These are phyloP conservation scores for Pneumocystis wakefieldiae DNA, from an alignment of 1,139 yeast species.

Conservation along the genomic window DNA sequence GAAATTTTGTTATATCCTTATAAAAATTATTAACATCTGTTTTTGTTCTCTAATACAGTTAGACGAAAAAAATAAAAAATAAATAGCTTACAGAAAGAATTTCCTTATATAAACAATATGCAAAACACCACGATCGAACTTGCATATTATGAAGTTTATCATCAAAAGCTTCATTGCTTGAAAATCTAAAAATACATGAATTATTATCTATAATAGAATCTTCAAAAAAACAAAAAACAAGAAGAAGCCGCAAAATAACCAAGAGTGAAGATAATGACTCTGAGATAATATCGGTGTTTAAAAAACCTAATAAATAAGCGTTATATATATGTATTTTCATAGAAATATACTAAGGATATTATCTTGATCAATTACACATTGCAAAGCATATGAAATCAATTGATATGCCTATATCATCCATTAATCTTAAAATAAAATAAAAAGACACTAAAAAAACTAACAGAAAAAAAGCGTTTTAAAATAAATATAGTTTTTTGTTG, in stretches of 20 bases:
- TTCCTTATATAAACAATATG: conserved; percentile 6
- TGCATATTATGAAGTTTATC: not conserved
- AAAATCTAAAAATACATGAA: not conserved
- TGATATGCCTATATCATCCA: not conserved
- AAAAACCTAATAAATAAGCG: not conserved
- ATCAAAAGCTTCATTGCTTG: not conserved
- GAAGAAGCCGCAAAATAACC: conserved; percentile 28
- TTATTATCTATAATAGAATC: conserved; percentile 15
- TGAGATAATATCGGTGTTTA: conserved; percentile 7
- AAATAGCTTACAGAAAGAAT: not conserved
- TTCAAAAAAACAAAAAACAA: conserved; percentile 30
- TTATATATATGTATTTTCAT: conserved; percentile 14
- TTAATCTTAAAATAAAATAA: not conserved
- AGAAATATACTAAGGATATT: conserved; percentile 29
- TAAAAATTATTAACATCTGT: conserved; percentile 9
- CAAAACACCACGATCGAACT: conserved; percentile 9
- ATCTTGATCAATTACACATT: not conserved
- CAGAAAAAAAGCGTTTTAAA: not conserved
- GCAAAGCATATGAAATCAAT: not conserved
- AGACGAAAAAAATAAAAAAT: not conserved
- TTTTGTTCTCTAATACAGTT: conserved; percentile 7
- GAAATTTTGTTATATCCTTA: conserved; percentile 14
- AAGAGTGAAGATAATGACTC: conserved; percentile 20
- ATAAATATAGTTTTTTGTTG: not conserved
- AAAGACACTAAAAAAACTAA: not conserved